phyloP scores from a whole-genome alignment of 768 basidiomycete species.

The Galerina sulciceps region DNA sequence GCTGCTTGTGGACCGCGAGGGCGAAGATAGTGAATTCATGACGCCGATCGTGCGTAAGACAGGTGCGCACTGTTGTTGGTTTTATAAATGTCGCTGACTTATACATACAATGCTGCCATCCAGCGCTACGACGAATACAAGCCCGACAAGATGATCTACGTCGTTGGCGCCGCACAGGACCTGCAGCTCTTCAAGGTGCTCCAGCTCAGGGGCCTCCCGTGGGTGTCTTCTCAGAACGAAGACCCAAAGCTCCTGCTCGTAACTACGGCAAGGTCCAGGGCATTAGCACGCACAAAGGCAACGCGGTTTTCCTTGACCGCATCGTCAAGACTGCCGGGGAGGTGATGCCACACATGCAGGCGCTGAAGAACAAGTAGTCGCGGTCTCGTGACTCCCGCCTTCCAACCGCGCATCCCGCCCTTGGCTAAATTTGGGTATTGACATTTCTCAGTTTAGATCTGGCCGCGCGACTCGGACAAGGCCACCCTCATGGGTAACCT shows the following conservation, averaged over 20 bases:
- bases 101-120: slow-evolving; percentile 92
- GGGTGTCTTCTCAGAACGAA: slow-evolving; percentile 82
- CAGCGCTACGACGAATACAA: slow-evolving; percentile 93
- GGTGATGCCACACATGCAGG: slow-evolving; percentile 97
- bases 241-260: slow-evolving; percentile 71
- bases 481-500: no score
- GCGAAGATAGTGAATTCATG: slow-evolving; percentile 83
- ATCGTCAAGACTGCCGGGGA: slow-evolving; percentile 87
- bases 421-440: no score
- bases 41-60: slow-evolving; percentile 89
- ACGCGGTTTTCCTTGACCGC: slow-evolving; percentile 92
- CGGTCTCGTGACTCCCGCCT: no score
- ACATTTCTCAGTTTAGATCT: no score
- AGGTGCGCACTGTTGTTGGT: slow-evolving; percentile 42
- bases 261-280: slow-evolving; percentile 93
- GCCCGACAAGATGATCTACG: slow-evolving; percentile 90
- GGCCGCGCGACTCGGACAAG: no score
- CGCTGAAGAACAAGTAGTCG: slow-evolving; percentile 80
- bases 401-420: no score
- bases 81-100: slow-evolving; percentile 23
- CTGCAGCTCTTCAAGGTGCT: slow-evolving; percentile 93
- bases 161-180: slow-evolving; percentile 89
- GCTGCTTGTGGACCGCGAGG: slow-evolving; percentile 75
- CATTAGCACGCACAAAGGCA: slow-evolving; percentile 94
- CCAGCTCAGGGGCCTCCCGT: slow-evolving; percentile 86